Conservation (phyloP, 75 land plant genomes). For the Selaginella tamariscina region DNA sequence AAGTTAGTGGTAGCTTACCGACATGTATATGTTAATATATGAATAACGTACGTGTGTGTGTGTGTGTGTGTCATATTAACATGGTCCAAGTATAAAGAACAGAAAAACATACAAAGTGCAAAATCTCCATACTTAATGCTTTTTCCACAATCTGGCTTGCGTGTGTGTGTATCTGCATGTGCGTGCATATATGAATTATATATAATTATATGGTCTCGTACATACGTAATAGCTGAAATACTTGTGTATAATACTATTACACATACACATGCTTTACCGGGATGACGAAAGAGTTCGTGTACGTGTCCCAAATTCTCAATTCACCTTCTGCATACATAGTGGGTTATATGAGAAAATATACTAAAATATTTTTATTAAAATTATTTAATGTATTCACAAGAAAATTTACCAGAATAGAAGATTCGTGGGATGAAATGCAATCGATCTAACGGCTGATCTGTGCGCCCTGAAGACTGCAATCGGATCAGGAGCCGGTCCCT, state of each 20-base stretch:
- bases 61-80: too few species aligned
- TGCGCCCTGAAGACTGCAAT: constrained; percentile 73
- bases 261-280: constrained; percentile 27
- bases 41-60: too few species aligned
- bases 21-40: too few species aligned
- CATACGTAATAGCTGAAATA: neutral
- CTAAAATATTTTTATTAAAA: too few species aligned
- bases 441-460: constrained; percentile 61
- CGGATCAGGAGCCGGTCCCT: constrained; percentile 74
- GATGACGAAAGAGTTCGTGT: constrained; percentile 51
- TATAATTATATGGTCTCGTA: neutral
- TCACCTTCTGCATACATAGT: constrained; percentile 79
- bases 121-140: neutral
- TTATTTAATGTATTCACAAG: too few species aligned
- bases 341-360: too few species aligned
- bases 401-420: constrained; percentile 71
- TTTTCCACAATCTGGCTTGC: neutral
- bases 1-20: neutral
- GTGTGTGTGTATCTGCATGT: neutral
- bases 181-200: too few species aligned
- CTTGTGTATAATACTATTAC: neutral
- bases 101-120: neutral
- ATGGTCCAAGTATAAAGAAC: too few species aligned
- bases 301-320: constrained; percentile 67
- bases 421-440: constrained; percentile 47